Percentiles rank a stretch among this genome's conserved stretches.
Conservation (phyloP, 1,284 basidiomycete genomes). For the Leccinum subrobustum region DNA sequence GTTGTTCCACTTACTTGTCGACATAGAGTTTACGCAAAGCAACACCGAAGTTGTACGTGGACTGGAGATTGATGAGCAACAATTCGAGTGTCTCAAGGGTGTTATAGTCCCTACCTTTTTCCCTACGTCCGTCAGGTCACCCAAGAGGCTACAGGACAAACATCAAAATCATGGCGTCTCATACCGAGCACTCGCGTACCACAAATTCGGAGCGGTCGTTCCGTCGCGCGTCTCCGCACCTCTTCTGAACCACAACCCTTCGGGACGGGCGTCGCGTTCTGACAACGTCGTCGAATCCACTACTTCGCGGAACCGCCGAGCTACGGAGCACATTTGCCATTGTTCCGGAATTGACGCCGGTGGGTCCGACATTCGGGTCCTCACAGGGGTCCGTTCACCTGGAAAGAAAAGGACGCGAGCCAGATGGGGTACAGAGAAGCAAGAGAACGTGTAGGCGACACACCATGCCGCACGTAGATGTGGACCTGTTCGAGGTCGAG, state of each 20-base stretch:
- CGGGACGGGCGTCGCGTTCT: constrained; percentile 21
- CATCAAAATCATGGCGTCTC: background rate
- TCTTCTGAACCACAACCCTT: constrained; percentile 38
- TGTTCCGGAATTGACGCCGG: constrained; percentile 67
- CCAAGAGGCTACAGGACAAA: constrained; percentile 54
- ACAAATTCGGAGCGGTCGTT: constrained; percentile 52
- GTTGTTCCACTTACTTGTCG: constrained; percentile 49
- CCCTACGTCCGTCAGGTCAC: constrained; percentile 79
- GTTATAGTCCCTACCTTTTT: constrained; percentile 45
- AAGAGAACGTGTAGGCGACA: constrained; percentile 23
- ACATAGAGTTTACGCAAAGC: constrained; percentile 68
- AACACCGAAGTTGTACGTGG: constrained; percentile 65
- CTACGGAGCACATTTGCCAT: constrained; percentile 68
- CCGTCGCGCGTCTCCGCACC: constrained; percentile 61
- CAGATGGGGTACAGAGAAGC: background rate
- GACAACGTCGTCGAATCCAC: constrained; percentile 34
- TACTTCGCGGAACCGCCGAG: constrained; percentile 51
- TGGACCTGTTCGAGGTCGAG: constrained; percentile 70
- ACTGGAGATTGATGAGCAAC: constrained; percentile 38
- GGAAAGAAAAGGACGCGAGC: constrained; percentile 3
- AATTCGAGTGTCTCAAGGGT: constrained; percentile 5
- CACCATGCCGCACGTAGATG: constrained; percentile 73
- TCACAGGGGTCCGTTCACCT: constrained; percentile 77
- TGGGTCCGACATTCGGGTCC: constrained; percentile 56
- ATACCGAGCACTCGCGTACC: constrained; percentile 44